Evolutionary conservation across 768 basidiomycete species (phyloP).

Genomic region (Collybiopsis luxurians): DNA sequence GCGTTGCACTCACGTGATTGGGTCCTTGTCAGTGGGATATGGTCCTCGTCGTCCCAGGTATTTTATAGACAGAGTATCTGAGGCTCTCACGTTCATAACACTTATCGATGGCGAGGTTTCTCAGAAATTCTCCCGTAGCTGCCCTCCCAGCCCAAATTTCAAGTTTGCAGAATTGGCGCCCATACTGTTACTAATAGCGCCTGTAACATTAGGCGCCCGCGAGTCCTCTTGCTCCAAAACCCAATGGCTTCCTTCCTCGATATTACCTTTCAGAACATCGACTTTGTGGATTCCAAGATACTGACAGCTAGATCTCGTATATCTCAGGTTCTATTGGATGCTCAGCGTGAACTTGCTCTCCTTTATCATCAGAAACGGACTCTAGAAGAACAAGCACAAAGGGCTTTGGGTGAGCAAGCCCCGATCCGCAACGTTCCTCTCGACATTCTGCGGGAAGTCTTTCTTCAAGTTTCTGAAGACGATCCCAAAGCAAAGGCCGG

Average conservation of each 20-base stretch:
- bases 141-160: no score
- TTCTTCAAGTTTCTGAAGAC: conserved; percentile 64
- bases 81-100: conserved; percentile 8
- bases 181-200: no score
- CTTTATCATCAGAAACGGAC: conserved; percentile 46
- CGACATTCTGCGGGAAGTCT: conserved; percentile 74
- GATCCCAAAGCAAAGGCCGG: conserved; percentile 72
- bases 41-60: no score
- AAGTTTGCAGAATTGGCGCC: no score
- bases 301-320: conserved; percentile 52
- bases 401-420: conserved; percentile 37
- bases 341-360: conserved; percentile 49
- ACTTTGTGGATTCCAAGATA: conserved; percentile 32
- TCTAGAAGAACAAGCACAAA: conserved; percentile 47
- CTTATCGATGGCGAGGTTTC: conserved; percentile 11
- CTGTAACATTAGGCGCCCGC: no score
- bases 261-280: not conserved
- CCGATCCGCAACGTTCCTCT: conserved; percentile 69
- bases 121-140: conserved; percentile 27
- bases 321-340: conserved; percentile 55
- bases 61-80: no score
- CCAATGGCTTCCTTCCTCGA: not conserved
- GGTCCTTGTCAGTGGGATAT: no score
- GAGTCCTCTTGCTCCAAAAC: no score
- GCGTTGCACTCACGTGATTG: not conserved